phyloP scores from a whole-genome alignment of 2,329 filamentous ascomycete species.

The Sporothrix pallida region DNA sequence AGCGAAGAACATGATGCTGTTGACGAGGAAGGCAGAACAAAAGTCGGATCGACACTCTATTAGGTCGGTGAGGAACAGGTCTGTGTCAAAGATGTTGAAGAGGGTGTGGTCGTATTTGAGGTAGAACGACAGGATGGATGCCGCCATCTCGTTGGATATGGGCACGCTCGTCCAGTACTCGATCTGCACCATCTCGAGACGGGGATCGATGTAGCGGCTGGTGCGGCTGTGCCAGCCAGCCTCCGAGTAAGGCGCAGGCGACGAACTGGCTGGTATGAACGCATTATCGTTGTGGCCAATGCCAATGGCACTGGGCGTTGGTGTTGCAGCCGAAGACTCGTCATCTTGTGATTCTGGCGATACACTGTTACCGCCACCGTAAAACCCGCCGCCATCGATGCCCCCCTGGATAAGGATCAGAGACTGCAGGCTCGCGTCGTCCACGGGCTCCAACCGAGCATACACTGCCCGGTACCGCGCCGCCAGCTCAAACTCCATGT shows the following conservation, averaged over 20 bases:
- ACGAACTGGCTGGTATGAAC: not conserved
- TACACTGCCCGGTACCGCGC: conserved; percentile 13
- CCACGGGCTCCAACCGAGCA: not conserved
- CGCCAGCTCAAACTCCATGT: conserved; percentile 14
- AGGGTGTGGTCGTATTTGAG: conserved; percentile 35
- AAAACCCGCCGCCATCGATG: not conserved
- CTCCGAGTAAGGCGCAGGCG: not conserved
- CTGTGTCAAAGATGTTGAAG: conserved; percentile 31
- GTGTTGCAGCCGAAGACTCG: not conserved
- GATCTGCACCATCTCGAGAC: conserved; percentile 24
- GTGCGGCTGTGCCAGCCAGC: not conserved
- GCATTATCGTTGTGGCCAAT: not conserved
- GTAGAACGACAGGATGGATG: conserved; percentile 35
- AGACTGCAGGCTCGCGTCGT: not conserved
- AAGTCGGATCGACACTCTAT: conserved; percentile 12
- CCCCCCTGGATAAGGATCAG: not conserved
- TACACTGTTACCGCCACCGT: not conserved
- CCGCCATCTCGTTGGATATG: conserved; percentile 34
- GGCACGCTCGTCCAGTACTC: conserved; percentile 35
- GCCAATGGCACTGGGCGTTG: not conserved
- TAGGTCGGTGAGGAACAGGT: not conserved
- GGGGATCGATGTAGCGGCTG: conserved; percentile 12
- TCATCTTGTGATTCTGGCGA: not conserved
- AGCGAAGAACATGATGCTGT: conserved; percentile 10
- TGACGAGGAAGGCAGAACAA: conserved; percentile 20